A percentile compares a stretch with the other conserved stretches of the same genome.
Evolutionary conservation across 495 filamentous ascomycete species (phyloP).

Genomic region (Podospora pseudopauciseta): DNA sequence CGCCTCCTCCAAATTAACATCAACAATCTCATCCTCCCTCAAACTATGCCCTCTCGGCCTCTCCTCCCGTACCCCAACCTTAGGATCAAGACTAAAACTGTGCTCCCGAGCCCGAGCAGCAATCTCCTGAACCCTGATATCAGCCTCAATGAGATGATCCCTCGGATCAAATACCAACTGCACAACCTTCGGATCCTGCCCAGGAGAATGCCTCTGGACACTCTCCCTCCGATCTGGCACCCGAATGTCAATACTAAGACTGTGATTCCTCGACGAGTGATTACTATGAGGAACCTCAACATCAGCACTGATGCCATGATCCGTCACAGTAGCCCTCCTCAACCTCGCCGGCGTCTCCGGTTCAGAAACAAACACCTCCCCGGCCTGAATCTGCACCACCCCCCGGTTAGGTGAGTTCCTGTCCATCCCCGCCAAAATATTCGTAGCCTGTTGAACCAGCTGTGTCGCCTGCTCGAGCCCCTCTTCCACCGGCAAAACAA

Average conservation of each 20-base stretch:
- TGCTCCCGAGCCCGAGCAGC: slow-evolving; percentile 9
- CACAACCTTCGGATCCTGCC: background rate
- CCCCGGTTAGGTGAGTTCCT: background rate
- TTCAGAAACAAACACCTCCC: background rate
- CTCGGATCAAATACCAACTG: slow-evolving; percentile 1
- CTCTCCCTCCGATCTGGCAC: background rate
- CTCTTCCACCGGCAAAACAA: background rate
- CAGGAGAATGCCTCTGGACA: background rate
- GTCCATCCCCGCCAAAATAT: background rate
- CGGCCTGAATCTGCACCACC: background rate
- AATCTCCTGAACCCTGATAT: slow-evolving; percentile 2
- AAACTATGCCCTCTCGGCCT: background rate
- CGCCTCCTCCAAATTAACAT: background rate
- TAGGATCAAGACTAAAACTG: slow-evolving; percentile 4
- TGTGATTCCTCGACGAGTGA: slow-evolving; percentile 6
- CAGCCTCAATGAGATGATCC: slow-evolving; percentile 9
- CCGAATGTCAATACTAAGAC: slow-evolving; percentile 1
- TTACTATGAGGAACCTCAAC: slow-evolving; percentile 5
- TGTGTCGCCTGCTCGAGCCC: background rate
- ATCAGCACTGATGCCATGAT: slow-evolving; percentile 14
- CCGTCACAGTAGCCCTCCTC: background rate
- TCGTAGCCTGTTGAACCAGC: background rate
- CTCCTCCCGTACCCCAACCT: background rate
- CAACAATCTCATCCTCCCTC: background rate
- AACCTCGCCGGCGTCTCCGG: background rate